These are phyloP conservation scores for Colletotrichum sp. DNA, from an alignment of 2,329 filamentous ascomycete genomes.

Conservation along the genomic window DNA sequence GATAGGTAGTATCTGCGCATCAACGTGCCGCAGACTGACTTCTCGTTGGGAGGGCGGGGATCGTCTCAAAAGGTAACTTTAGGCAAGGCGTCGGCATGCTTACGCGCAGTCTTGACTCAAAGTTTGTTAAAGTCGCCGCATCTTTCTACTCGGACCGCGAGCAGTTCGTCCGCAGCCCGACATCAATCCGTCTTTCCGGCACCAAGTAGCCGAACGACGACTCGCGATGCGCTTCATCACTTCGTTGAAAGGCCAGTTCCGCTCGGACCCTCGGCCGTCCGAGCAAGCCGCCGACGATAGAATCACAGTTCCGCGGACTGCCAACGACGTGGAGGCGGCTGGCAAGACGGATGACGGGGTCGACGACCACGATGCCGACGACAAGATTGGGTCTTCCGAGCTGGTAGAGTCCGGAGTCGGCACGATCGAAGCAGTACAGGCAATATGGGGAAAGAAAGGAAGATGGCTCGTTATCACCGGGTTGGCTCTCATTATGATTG, in stretches of 20 bases:
- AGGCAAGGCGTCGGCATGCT: not conserved
- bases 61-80: not conserved
- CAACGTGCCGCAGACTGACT: not conserved
- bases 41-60: not conserved
- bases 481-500: slow-evolving; percentile 1
- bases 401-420: not conserved
- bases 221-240: not conserved
- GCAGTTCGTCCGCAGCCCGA: not conserved
- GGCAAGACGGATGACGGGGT: not conserved
- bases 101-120: not conserved
- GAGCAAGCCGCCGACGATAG: not conserved
- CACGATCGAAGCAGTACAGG: not conserved
- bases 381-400: not conserved
- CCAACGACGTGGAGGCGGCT: not conserved
- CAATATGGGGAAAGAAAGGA: not conserved
- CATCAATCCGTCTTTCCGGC: not conserved
- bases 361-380: not conserved
- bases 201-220: not conserved
- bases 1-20: not conserved
- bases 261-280: not conserved
- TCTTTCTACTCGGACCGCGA: not conserved
- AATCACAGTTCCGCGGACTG: not conserved
- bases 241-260: not conserved
- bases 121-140: not conserved
- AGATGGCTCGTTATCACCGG: slow-evolving; percentile 7